phyloP scores from a whole-genome alignment of 176 grass and related monocot genomes.

The Bolboschoenus planiculmis region DNA sequence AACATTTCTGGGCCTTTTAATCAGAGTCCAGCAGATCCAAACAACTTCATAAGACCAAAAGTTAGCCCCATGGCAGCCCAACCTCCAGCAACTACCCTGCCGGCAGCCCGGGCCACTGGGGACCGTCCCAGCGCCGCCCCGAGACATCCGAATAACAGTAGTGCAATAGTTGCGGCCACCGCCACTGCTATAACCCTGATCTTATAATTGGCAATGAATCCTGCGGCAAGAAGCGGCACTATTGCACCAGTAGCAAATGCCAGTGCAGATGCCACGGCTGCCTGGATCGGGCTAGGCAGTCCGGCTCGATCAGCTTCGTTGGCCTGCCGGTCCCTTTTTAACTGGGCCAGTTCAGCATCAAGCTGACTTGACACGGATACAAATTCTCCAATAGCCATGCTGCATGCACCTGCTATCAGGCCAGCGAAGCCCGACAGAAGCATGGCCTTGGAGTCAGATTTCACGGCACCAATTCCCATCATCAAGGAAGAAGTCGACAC shows the following conservation, averaged over 20 bases:
- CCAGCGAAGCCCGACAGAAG: constrained; percentile 44
- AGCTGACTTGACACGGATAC: constrained; percentile 47
- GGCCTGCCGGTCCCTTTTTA: constrained; percentile 17
- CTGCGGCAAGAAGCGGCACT: constrained; percentile 47
- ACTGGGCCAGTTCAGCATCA: constrained; percentile 44
- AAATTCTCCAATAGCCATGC: constrained; percentile 44
- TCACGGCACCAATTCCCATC: constrained; percentile 51
- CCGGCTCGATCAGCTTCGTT: neutral
- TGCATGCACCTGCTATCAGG: constrained; percentile 44
- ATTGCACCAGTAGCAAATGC: constrained; percentile 43
- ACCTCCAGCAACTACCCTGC: constrained; percentile 42
- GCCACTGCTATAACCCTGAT: constrained; percentile 35
- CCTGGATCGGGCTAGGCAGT: constrained; percentile 39
- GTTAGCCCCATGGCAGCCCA: constrained; percentile 56
- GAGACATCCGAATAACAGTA: constrained; percentile 36
- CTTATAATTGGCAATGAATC: constrained; percentile 37
- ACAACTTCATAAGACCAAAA: constrained; percentile 55
- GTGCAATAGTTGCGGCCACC: constrained; percentile 20
- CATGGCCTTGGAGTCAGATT: constrained; percentile 28
- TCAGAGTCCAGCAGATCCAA: constrained; percentile 27
- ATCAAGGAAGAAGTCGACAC: constrained; percentile 57
- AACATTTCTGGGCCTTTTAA: neutral
- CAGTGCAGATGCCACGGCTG: constrained; percentile 48
- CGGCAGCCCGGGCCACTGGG: constrained; percentile 17
- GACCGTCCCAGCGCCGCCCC: constrained; percentile 34